Conservation (phyloP, 1,284 basidiomycete genomes). For the Rhodotorula glutinis region DNA sequence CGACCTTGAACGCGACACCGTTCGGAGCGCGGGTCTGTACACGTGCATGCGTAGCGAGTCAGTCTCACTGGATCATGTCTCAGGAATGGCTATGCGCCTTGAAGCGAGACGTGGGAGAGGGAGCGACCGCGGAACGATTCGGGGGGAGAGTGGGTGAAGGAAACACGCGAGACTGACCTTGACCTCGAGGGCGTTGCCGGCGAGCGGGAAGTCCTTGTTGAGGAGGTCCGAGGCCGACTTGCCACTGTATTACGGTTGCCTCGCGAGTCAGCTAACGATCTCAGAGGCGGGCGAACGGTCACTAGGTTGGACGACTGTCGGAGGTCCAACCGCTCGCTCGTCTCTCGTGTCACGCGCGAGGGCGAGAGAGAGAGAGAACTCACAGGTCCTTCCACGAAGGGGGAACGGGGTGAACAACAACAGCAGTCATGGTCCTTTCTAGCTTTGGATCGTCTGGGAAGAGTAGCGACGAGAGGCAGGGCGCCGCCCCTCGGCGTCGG, state of each 20-base stretch:
- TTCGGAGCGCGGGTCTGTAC: conserved; percentile 91
- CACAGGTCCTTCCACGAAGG: conserved; percentile 28
- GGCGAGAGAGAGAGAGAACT: neutral
- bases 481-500: neutral
- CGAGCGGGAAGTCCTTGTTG: conserved; percentile 87
- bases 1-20: conserved; percentile 57
- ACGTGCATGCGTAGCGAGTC: conserved; percentile 53
- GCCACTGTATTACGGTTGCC: conserved; percentile 53
- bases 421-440: neutral
- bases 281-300: neutral
- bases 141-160: neutral
- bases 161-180: conserved; percentile 27
- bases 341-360: too few relatives aligned
- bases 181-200: conserved; percentile 56
- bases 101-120: conserved; percentile 52
- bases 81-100: too few relatives aligned
- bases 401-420: conserved; percentile 5
- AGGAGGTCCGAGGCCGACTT: conserved; percentile 96
- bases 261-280: neutral
- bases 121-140: neutral
- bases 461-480: too few relatives aligned
- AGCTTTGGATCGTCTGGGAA: neutral
- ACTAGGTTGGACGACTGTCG: neutral
- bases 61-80: too few relatives aligned
- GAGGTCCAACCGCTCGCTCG: neutral